phyloP scores from a whole-genome alignment of 345 rosid genomes.

The Passiflora organensis region DNA sequence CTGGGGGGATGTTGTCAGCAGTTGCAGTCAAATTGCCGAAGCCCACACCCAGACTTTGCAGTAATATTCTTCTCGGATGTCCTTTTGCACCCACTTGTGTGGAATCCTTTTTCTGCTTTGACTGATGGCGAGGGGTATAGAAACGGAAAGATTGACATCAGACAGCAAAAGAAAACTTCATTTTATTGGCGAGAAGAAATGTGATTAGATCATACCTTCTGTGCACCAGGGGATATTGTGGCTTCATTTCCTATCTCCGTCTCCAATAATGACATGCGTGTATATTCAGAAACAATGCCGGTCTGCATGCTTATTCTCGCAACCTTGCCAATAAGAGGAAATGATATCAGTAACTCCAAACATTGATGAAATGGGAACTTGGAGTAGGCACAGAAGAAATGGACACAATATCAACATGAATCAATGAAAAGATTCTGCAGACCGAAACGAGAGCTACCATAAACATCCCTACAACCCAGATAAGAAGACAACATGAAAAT shows the following conservation, averaged over 20 bases:
- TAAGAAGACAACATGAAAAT: too few species aligned
- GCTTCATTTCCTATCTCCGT: conserved; percentile 33
- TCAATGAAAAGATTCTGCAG: too few species aligned
- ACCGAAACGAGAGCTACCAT: too few species aligned
- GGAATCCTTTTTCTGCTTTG: conserved; percentile 28
- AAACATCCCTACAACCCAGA: too few species aligned
- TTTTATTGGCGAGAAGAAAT: too few species aligned
- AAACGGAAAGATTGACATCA: not conserved
- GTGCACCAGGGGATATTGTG: conserved; percentile 22
- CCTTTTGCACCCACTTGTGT: conserved; percentile 31
- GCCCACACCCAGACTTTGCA: conserved; percentile 49
- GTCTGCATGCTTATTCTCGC: conserved; percentile 56
- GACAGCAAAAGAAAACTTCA: not conserved
- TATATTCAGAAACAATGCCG: conserved; percentile 63
- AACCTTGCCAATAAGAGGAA: conserved; percentile 39
- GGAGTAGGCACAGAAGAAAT: not conserved
- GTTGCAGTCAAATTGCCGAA: conserved; percentile 73
- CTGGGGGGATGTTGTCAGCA: conserved; percentile 56
- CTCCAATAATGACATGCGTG: conserved; percentile 57
- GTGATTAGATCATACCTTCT: too few species aligned
- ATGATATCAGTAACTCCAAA: conserved; percentile 1
- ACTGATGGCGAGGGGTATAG: conserved; percentile 28
- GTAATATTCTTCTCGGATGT: conserved; percentile 20
- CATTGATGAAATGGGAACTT: not conserved
- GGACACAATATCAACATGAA: not conserved